These are phyloP conservation scores for Stephania cephalantha DNA, from an alignment of 164 flowering plant species.

Conservation along the genomic window DNA sequence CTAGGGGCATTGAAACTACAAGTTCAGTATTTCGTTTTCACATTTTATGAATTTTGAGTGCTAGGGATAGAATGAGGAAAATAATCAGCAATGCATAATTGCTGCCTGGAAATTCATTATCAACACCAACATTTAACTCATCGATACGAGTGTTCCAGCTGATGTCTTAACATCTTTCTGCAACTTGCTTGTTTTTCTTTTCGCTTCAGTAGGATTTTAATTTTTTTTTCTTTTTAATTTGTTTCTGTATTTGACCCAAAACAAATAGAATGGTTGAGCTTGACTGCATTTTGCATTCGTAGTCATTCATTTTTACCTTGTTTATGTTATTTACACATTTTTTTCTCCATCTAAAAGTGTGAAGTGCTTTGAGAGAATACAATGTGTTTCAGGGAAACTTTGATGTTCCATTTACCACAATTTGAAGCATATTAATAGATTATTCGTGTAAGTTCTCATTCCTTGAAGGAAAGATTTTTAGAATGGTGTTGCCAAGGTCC, in stretches of 20 bases:
- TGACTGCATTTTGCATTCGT: neutral
- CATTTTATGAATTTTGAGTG: neutral
- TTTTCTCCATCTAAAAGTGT: neutral
- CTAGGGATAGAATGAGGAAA: neutral
- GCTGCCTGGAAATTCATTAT: neutral
- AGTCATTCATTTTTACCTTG: neutral
- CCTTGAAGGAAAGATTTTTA: neutral
- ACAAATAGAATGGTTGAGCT: neutral
- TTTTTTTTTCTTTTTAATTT: neutral
- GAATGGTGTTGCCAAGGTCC: too few species aligned
- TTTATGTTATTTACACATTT: neutral
- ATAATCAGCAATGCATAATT: neutral
- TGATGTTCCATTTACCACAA: neutral
- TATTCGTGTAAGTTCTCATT: neutral
- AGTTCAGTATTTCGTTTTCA: neutral
- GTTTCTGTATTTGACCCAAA: neutral
- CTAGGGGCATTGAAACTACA: neutral
- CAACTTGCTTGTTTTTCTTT: too few species aligned
- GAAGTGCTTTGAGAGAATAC: neutral
- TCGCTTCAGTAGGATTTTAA: too few species aligned
- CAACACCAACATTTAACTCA: too few species aligned
- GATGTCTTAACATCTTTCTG: too few species aligned
- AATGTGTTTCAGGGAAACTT: neutral
- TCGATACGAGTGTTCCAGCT: too few species aligned
- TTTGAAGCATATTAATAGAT: neutral